Conservation (phyloP, 306 rosid genomes). For the Cercis canadensis region DNA sequence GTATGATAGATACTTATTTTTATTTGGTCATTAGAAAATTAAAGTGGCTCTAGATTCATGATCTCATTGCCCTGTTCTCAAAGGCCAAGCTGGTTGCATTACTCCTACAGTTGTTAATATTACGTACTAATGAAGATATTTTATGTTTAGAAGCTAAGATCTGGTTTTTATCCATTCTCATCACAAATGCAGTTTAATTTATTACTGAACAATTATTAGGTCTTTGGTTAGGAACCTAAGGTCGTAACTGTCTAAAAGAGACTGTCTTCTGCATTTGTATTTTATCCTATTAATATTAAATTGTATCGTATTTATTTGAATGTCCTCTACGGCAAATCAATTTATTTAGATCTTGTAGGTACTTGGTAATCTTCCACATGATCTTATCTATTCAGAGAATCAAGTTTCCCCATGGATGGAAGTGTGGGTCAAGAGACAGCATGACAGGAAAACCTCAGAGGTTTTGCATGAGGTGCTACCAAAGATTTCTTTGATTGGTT, state of each 20-base stretch:
- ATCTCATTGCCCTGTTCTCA: neutral
- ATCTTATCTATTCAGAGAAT: conserved; percentile 82
- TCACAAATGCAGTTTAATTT: neutral
- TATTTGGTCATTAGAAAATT: neutral
- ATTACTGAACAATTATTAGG: neutral
- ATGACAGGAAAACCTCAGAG: conserved; percentile 59
- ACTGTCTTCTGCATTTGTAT: neutral
- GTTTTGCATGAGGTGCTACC: conserved; percentile 86
- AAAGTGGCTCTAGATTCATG: neutral
- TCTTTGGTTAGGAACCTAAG: conserved; percentile 7
- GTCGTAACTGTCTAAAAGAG: conserved; percentile 11
- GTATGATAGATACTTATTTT: neutral
- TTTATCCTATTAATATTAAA: neutral
- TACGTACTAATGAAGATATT: neutral
- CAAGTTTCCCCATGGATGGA: conserved; percentile 92
- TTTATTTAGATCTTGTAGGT: conserved; percentile 60
- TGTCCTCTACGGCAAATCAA: conserved; percentile 13
- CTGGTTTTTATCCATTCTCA: conserved; percentile 12
- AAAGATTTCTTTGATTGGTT: conserved; percentile 95
- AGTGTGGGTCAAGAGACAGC: conserved; percentile 86
- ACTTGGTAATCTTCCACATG: conserved; percentile 97
- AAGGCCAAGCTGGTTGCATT: conserved; percentile 18
- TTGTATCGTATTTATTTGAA: conserved; percentile 11
- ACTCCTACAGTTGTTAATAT: neutral
- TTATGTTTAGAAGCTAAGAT: conserved; percentile 17